Evolutionary conservation across 495 filamentous ascomycete genomes (phyloP).

Genomic region (Achaetomiella virescens): DNA sequence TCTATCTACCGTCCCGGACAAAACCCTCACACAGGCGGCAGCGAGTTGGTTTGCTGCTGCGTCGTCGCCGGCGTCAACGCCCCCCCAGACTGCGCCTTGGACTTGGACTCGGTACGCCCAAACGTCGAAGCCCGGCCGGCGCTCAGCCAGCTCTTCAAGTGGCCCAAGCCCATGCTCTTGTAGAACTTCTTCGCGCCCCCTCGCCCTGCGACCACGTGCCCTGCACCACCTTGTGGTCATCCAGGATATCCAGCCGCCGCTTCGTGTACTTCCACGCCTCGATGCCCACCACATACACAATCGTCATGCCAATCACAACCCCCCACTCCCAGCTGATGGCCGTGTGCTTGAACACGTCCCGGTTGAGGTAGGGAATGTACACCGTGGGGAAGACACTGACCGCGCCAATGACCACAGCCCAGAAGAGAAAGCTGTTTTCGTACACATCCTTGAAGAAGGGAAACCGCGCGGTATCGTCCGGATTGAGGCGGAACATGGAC

Average conservation of each 20-base stretch:
- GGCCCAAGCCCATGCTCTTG: constrained; percentile 37
- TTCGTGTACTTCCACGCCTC: constrained; percentile 66
- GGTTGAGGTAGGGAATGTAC: constrained; percentile 66
- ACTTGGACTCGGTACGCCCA: constrained; percentile 19
- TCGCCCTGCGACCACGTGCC: constrained; percentile 41
- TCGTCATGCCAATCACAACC: constrained; percentile 51
- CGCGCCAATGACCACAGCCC: constrained; percentile 60
- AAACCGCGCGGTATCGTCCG: constrained; percentile 41
- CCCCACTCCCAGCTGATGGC: constrained; percentile 71
- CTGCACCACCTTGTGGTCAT: constrained; percentile 36
- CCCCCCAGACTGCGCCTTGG: constrained; percentile 17
- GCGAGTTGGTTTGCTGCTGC: background rate
- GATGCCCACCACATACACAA: constrained; percentile 55
- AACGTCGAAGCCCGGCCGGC: constrained; percentile 14
- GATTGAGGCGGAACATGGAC: constrained; percentile 62
- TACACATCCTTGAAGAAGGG: constrained; percentile 61
- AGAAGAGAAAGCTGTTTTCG: constrained; percentile 69
- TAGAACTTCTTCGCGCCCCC: constrained; percentile 27
- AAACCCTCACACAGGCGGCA: constrained; percentile 2
- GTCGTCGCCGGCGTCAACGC: constrained; percentile 16
- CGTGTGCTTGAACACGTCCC: constrained; percentile 67
- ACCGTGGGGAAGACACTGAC: constrained; percentile 65
- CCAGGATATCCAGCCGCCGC: constrained; percentile 41
- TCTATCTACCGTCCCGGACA: too few species aligned
- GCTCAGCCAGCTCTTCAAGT: constrained; percentile 39